phyloP scores from a whole-genome alignment of 805 yeast species.

The Lipomyces yamadae region DNA sequence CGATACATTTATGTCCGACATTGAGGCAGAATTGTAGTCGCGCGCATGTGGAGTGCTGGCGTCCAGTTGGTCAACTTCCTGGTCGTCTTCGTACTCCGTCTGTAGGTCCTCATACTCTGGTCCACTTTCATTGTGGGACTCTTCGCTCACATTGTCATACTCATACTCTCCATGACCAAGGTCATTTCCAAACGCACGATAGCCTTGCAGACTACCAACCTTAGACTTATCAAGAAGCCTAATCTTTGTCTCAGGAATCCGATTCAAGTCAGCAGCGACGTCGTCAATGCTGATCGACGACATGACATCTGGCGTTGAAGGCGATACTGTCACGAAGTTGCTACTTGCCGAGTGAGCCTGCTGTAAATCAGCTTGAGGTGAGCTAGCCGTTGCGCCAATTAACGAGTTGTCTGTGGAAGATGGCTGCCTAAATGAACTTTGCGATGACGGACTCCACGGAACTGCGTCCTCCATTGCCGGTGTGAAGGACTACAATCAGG shows the following conservation, averaged over 20 bases:
- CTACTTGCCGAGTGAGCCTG: background rate
- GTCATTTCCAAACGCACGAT: background rate
- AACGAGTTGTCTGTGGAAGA: background rate
- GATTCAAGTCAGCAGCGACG: constrained; percentile 21
- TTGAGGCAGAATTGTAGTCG: constrained; percentile 1
- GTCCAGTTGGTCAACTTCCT: background rate
- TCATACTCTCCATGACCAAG: background rate
- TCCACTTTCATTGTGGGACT: background rate
- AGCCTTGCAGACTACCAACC: background rate
- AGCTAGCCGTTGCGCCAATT: background rate
- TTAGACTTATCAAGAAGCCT: background rate
- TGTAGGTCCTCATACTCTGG: background rate
- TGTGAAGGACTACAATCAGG: background rate
- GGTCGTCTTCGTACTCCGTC: background rate
- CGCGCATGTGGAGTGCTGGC: constrained; percentile 13
- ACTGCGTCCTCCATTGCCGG: background rate
- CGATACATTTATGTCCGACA: constrained; percentile 14
- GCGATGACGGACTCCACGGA: background rate
- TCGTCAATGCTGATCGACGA: constrained; percentile 16
- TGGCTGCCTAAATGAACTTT: background rate
- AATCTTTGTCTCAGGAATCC: background rate
- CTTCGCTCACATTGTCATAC: background rate
- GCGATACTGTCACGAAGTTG: background rate
- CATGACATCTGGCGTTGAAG: background rate
- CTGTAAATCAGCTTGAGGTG: background rate